Conservation (phyloP, 306 rosid genomes). For the Psophocarpus tetragonolobus region DNA sequence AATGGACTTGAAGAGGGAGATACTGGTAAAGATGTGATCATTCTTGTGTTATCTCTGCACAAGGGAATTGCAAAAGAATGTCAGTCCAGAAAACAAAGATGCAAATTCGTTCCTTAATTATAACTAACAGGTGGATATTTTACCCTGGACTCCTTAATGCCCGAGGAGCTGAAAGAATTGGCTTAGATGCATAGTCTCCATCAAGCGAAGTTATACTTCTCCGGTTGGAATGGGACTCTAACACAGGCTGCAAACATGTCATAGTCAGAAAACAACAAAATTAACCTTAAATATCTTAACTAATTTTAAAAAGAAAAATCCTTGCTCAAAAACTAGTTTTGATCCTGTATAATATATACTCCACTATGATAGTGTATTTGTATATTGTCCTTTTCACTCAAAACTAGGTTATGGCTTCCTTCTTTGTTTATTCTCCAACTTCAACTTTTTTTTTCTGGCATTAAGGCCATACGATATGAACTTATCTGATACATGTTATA, state of each 20-base stretch:
- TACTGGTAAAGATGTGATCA: conserved; percentile 83
- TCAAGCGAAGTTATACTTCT: conserved; percentile 43
- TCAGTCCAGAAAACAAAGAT: conserved; percentile 2
- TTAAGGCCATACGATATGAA: not conserved
- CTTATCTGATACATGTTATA: not conserved
- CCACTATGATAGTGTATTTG: not conserved
- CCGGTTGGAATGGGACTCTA: conserved; percentile 45
- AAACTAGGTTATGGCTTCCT: not conserved
- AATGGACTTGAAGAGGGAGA: conserved; percentile 96
- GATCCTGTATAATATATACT: not conserved
- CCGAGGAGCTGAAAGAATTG: conserved; percentile 41
- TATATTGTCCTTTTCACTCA: not conserved
- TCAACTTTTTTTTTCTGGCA: not conserved
- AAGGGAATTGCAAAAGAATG: conserved; percentile 25
- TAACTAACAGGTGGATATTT: conserved; percentile 28
- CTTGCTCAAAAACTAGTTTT: not conserved
- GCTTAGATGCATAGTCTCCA: conserved; percentile 43
- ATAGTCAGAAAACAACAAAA: not conserved
- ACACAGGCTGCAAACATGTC: conserved; percentile 40
- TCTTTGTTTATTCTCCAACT: conserved; percentile 1
- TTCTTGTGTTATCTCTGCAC: conserved; percentile 67
- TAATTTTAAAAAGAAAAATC: not conserved
- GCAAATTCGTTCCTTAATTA: not conserved
- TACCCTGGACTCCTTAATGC: conserved; percentile 49
- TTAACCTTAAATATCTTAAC: not conserved